Evolutionary conservation across 2,329 filamentous ascomycete genomes (phyloP), one percentile per base, ranked within the genome.

Genomic region (Colletotrichum horii): DNA sequence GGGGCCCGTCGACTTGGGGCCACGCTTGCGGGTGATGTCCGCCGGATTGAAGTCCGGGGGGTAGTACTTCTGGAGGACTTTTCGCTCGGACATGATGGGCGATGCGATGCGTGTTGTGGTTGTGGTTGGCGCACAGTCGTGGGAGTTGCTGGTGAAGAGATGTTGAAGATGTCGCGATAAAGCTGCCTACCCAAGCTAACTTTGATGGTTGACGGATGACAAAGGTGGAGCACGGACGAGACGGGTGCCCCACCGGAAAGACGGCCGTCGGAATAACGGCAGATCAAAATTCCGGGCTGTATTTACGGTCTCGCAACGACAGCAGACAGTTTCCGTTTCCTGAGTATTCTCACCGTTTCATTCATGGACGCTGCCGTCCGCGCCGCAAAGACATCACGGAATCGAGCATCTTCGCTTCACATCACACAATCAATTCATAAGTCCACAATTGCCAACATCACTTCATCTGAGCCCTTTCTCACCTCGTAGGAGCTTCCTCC

Each of bases 31-130:
- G 30, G 90, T 89, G 85, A 98, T 91, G 80, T 94, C 93, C 30
- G 92, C 92, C 15, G 96, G 96, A 85, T 99, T 97, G 85, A 98
- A 99, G 84, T 98, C 95, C 88, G 85, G 94, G 85, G 91, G 91
- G 80, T 90, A 92, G 83, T 91, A 91, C 82, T 91, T 91, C 77
- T 87, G 69, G 76, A 96, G 89, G 65, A 96, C 95, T 86, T 97
- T 97, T 81, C 95, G 92, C 87, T 97, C 95, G 79, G 95, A 96
- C 95, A 97, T 97, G 80, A 79, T 87, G 86, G 81, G 30, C 77
- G 77, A 73, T 56, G 76, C 28, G 48, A 4, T 11, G n/a, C n/a
- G 12, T 2, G 1, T 65, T 19, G 9, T 15, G 14, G 58, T 16
- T 55, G 32, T 8, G 32, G n/a, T 56, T 48, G 38, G n/a, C 26